phyloP scores from a whole-genome alignment of 148 eudicot species.

The Selenicereus undatus region DNA sequence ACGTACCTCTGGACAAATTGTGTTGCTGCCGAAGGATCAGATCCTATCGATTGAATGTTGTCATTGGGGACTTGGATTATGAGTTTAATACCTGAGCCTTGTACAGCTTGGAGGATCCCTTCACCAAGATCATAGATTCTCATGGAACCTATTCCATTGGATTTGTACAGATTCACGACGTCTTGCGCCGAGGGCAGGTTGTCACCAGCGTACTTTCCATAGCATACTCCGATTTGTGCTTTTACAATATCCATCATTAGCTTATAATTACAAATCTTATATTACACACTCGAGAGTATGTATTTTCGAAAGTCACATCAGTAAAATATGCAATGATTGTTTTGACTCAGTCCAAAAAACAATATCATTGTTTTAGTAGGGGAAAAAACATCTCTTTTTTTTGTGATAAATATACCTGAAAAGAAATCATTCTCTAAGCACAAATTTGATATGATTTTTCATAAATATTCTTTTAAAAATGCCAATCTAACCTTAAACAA shows the following conservation, averaged over 20 bases:
- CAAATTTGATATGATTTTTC: too few relatives aligned
- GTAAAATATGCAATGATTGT: too few relatives aligned
- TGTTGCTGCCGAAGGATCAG: constrained; percentile 15
- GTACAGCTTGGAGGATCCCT: constrained; percentile 24
- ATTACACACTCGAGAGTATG: too few relatives aligned
- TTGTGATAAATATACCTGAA: too few relatives aligned
- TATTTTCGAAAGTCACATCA: too few relatives aligned
- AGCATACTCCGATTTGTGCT: constrained; percentile 38
- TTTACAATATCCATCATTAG: constrained; percentile 11
- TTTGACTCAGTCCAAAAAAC: too few relatives aligned
- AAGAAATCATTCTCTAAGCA: too few relatives aligned
- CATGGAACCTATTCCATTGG: constrained; percentile 27
- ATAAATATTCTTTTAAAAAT: too few relatives aligned
- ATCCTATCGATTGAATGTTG: constrained; percentile 25
- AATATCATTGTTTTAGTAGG: too few relatives aligned
- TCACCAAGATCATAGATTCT: constrained; percentile 32
- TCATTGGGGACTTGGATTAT: constrained; percentile 31
- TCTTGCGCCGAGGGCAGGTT: constrained; percentile 28
- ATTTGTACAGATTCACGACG: constrained; percentile 29
- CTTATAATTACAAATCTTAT: too few relatives aligned
- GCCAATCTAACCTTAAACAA: too few relatives aligned
- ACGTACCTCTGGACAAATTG: constrained; percentile 33
- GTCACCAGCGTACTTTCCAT: constrained; percentile 26
- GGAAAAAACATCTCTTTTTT: too few relatives aligned
- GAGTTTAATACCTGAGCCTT: constrained; percentile 26